phyloP scores from a whole-genome alignment of 441 rosid species.

The Rhodomyrtus psidioides region DNA sequence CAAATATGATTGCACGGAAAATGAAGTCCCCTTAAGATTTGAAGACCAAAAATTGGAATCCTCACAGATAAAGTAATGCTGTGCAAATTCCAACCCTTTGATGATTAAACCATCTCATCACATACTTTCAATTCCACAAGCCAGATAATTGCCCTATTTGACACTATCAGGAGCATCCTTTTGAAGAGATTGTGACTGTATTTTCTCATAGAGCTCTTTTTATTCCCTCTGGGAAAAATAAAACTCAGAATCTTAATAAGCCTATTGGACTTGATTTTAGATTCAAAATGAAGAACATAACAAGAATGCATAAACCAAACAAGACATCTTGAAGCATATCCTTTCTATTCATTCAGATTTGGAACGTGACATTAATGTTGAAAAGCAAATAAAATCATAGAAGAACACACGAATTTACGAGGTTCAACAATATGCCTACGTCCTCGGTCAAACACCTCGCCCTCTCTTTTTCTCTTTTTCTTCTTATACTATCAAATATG shows the following conservation, averaged over 20 bases:
- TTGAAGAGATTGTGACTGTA: not conserved
- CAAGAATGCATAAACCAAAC: too few species aligned
- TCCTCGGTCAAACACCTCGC: too few species aligned
- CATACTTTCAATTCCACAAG: not conserved
- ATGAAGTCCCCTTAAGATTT: not conserved
- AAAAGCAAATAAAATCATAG: too few species aligned
- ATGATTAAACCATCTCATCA: not conserved
- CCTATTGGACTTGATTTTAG: not conserved
- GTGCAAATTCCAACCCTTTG: not conserved
- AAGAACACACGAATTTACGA: too few species aligned
- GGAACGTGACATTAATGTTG: too few species aligned
- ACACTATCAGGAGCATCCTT: too few species aligned
- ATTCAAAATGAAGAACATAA: too few species aligned
- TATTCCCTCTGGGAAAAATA: not conserved
- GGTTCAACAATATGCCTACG: too few species aligned
- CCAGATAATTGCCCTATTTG: not conserved
- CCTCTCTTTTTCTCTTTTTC: too few species aligned
- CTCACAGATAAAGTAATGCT: not conserved
- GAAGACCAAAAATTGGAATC: not conserved
- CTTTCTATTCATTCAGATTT: too few species aligned
- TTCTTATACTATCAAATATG: too few species aligned
- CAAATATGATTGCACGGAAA: not conserved
- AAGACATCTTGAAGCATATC: too few species aligned
- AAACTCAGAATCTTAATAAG: not conserved
- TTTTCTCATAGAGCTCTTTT: not conserved